Evolutionary conservation across 352 stramenopile species (phyloP).

Genomic region (Pythium vanterpoolii): DNA sequence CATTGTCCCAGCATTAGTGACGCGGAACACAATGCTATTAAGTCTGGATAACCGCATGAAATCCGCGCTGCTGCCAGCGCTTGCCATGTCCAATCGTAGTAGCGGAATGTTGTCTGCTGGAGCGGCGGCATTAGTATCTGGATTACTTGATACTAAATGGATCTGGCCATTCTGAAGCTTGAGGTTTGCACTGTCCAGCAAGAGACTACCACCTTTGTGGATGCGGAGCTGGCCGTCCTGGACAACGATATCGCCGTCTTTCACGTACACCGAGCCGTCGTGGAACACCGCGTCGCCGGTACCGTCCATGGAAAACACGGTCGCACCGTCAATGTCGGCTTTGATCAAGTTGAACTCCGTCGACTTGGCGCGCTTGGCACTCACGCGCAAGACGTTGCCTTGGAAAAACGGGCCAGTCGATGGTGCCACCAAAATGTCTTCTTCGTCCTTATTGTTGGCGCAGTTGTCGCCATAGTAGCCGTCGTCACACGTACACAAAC

Average conservation of each 20-base stretch:
- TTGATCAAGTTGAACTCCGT: slow-evolving; percentile 71
- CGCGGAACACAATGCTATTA: slow-evolving; percentile 41
- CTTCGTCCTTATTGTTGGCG: slow-evolving; percentile 58
- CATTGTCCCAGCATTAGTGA: slow-evolving; percentile 47
- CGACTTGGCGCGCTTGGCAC: slow-evolving; percentile 37
- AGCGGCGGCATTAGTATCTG: not conserved
- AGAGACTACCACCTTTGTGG: slow-evolving; percentile 34
- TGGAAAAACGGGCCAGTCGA: slow-evolving; percentile 61
- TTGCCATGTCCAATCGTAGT: slow-evolving; percentile 10
- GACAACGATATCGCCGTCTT: slow-evolving; percentile 51
- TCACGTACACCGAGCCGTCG: slow-evolving; percentile 34
- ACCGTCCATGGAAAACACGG: slow-evolving; percentile 65
- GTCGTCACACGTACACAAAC: slow-evolving; percentile 56
- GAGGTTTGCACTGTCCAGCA: slow-evolving; percentile 41
- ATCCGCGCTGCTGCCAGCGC: slow-evolving; percentile 19
- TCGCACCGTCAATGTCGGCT: slow-evolving; percentile 38
- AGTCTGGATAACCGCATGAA: slow-evolving; percentile 44
- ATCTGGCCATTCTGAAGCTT: slow-evolving; percentile 44
- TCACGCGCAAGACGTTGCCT: slow-evolving; percentile 61
- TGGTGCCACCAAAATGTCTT: slow-evolving; percentile 51
- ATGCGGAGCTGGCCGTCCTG: slow-evolving; percentile 38
- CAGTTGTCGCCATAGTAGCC: slow-evolving; percentile 72
- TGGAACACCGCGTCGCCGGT: slow-evolving; percentile 41
- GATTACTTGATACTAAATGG: slow-evolving; percentile 26
- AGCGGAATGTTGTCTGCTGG: not conserved